A percentile compares a stretch with the other conserved stretches of the same genome.
phyloP scores from a whole-genome alignment of 768 basidiomycete genomes.

The Mrakia frigida region DNA sequence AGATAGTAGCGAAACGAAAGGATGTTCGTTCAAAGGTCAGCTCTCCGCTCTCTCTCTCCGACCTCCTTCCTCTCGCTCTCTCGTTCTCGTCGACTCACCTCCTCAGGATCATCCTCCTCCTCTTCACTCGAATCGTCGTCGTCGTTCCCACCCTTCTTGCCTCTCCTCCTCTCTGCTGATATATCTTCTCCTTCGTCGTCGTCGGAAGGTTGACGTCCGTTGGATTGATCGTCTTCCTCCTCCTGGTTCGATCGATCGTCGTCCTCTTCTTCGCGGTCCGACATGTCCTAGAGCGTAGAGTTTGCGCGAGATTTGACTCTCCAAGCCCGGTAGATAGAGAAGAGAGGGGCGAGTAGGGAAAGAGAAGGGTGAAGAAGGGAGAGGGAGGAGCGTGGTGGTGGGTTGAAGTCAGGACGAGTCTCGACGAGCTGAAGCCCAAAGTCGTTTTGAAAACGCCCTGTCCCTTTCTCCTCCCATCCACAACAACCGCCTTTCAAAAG shows the following conservation, averaged over 20 bases:
- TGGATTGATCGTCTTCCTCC: not conserved
- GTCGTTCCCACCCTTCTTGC: not conserved
- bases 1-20: not conserved
- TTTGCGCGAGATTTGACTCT: too few relatives aligned
- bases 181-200: conserved; percentile 26
- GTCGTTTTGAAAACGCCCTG: conserved; percentile 23
- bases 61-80: not conserved
- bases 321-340: too few relatives aligned
- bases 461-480: not conserved
- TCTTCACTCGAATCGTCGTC: conserved; percentile 44
- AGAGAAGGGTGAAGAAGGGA: conserved; percentile 42
- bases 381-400: conserved; percentile 37
- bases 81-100: conserved; percentile 40
- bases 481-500: conserved; percentile 26
- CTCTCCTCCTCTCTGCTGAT: conserved; percentile 17
- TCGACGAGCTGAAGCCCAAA: conserved; percentile 10
- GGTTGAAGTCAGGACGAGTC: not conserved
- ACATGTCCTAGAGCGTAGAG: not conserved
- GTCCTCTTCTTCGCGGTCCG: conserved; percentile 25
- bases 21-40: not conserved
- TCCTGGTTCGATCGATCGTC: conserved; percentile 36
- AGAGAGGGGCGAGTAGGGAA: conserved; percentile 38
- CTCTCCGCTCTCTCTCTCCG: not conserved
- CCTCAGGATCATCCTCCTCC: conserved; percentile 80
- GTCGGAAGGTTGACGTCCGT: not conserved